Conservation (phyloP, 192 early-diverging fungal species). For the Glomus cerebriforme region DNA sequence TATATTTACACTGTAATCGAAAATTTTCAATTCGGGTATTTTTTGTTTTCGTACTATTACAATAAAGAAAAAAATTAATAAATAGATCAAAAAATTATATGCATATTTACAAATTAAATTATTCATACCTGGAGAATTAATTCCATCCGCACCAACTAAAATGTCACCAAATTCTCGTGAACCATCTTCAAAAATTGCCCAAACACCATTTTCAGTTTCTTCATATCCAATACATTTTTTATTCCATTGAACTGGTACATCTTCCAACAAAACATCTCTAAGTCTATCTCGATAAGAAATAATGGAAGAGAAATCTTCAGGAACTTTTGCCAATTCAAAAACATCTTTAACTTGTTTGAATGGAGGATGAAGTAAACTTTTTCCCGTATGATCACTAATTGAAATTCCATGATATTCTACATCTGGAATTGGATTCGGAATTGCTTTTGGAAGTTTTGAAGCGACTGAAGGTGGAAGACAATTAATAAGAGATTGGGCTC, state of each 20-base stretch:
- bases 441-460: background rate
- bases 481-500: background rate
- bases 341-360: background rate
- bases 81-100: background rate
- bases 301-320: background rate
- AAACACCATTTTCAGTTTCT: conserved; percentile 10
- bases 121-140: conserved; percentile 18
- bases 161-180: conserved; percentile 11
- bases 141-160: conserved; percentile 11
- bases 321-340: background rate
- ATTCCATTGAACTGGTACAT: conserved; percentile 3
- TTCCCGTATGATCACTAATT: background rate
- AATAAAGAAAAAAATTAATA: background rate
- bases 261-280: conserved; percentile 3
- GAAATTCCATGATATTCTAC: background rate
- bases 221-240: conserved; percentile 20
- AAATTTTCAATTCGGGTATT: background rate
- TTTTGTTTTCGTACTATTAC: conserved; percentile 18
- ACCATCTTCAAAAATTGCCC: conserved; percentile 14
- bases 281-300: background rate
- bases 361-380: background rate
- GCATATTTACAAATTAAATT: background rate
- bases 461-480: background rate
- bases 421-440: background rate
- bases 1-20: background rate